Conservation (phyloP, 129 eudicot species). For the Tagetes patula region DNA sequence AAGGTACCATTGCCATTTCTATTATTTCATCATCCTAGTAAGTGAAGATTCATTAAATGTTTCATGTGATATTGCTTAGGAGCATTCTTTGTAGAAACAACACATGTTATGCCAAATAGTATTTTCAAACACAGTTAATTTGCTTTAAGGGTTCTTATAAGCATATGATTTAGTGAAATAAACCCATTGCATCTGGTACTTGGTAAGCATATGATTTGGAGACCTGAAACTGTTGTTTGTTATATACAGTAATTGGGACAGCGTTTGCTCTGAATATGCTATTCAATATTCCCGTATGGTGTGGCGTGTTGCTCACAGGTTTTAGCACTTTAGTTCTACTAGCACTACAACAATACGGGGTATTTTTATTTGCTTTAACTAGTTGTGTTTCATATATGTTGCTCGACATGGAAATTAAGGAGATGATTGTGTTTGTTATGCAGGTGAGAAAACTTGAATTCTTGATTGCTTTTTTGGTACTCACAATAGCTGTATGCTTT, state of each 20-base stretch:
- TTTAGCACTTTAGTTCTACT: constrained; percentile 83
- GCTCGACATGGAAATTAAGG: neutral
- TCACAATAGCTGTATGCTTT: constrained; percentile 88
- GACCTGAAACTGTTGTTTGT: constrained; percentile 8
- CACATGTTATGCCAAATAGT: constrained; percentile 18
- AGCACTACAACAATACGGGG: constrained; percentile 97
- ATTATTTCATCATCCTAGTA: constrained; percentile 13
- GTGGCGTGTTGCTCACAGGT: constrained; percentile 93
- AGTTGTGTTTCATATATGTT: neutral
- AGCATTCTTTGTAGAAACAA: neutral
- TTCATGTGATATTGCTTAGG: constrained; percentile 17
- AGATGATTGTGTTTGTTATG: constrained; percentile 18
- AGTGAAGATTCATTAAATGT: constrained; percentile 7
- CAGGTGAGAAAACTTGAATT: constrained; percentile 98
- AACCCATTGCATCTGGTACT: neutral
- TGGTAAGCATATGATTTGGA: neutral
- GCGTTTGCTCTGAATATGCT: constrained; percentile 99
- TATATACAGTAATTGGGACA: constrained; percentile 77
- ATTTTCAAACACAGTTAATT: constrained; percentile 17
- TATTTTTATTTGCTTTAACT: constrained; percentile 27
- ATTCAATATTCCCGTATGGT: constrained; percentile 85
- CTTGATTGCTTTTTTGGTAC: constrained; percentile 75
- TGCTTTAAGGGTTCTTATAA: constrained; percentile 6
- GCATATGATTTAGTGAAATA: neutral
- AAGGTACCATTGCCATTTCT: constrained; percentile 50